Base-by-base conservation (phyloP, 345 rosid species). In the Eutrema yunnanense region DNA sequence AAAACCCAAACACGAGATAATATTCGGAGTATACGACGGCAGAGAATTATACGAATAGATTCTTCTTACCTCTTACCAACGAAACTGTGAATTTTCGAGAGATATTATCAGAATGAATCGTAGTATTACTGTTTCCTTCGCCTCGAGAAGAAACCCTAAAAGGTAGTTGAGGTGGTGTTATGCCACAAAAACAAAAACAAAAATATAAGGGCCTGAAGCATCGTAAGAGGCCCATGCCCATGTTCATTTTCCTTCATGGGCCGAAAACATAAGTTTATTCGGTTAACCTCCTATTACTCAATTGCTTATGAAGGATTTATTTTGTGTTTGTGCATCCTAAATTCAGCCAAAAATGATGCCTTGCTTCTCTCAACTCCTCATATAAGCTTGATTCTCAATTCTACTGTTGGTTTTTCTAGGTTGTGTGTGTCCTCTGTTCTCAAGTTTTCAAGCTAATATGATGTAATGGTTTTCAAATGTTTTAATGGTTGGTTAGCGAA, bases 81-180 rank as follows among this genome's bases (percentile, higher is more conserved):
- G 61, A 41, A 66, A 49, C 73, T 41, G 32, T 4, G 26, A 48
- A 56, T 73, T 64, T 64, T 54, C 8, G n/a, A 11, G 40, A 70
- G 5, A 8, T 34, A 22, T 14, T 43, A 48, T 50, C 61, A 40
- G 78, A 59, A 74, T 49, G 78, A 59, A 67, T 51, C 46, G 72
- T 16, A 49, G 72, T 16, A 49, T n/a, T 16, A 3, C 5, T 30
- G 67, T 71, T 50, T 42, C 4, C 69, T 60, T 51, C 49, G 73
- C 73, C 78, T 55, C 14, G 56, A 53, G 47, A 36, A 19, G 48
- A 67, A 74, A 67, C 73, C 78, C 78, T 67, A 67, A 33, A 6
- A 50, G 33, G 67, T 50, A 1, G 73, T 67, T 74, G 62, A 19
- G 38, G 10, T 36, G 3, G 6, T 36, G 6, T 29, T 19, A 3